These are phyloP conservation scores for Aspergillus transmontanensis DNA, from an alignment of 2,329 filamentous ascomycete genomes.

Conservation along the genomic window DNA sequence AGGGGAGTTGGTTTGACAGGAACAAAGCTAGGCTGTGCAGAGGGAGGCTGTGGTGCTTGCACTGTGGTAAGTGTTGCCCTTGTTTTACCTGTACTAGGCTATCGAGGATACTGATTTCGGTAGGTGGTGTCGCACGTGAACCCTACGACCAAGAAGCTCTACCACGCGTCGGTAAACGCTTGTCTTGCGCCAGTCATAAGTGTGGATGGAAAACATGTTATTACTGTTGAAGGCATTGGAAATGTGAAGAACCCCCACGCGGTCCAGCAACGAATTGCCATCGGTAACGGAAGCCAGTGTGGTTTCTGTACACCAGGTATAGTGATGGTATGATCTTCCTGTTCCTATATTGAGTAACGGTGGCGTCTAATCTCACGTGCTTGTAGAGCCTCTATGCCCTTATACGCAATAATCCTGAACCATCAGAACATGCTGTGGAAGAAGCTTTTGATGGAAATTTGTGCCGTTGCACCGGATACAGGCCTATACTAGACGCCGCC, in stretches of 20 bases:
- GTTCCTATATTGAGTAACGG: too few relatives aligned
- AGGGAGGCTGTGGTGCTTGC: conserved; percentile 87
- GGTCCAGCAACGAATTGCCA: conserved; percentile 85
- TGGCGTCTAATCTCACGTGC: conserved; percentile 8
- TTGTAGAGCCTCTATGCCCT: conserved; percentile 82
- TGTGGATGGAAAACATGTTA: conserved; percentile 95
- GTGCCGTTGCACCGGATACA: conserved; percentile 92
- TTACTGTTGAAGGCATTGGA: conserved; percentile 95
- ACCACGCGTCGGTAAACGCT: conserved; percentile 95
- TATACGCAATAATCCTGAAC: conserved; percentile 77
- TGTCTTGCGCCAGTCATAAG: conserved; percentile 91
- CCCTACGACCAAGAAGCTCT: conserved; percentile 86
- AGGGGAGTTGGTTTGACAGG: conserved; percentile 91
- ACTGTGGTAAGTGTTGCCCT: conserved; percentile 22
- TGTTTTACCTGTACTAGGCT: not conserved
- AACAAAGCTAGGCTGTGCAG: conserved; percentile 93
- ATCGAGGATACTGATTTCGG: conserved; percentile 26
- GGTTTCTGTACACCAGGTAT: conserved; percentile 97
- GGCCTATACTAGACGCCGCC: conserved; percentile 90
- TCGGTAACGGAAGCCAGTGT: conserved; percentile 89
- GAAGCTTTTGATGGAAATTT: conserved; percentile 97
- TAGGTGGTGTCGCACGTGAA: conserved; percentile 87
- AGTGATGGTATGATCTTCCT: conserved; percentile 66
- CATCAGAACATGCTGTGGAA: conserved; percentile 81
- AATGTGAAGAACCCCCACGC: conserved; percentile 85